Base-by-base conservation (phyloP, 306 rosid genomes). In the Ammopiptanthus mongolicus region DNA sequence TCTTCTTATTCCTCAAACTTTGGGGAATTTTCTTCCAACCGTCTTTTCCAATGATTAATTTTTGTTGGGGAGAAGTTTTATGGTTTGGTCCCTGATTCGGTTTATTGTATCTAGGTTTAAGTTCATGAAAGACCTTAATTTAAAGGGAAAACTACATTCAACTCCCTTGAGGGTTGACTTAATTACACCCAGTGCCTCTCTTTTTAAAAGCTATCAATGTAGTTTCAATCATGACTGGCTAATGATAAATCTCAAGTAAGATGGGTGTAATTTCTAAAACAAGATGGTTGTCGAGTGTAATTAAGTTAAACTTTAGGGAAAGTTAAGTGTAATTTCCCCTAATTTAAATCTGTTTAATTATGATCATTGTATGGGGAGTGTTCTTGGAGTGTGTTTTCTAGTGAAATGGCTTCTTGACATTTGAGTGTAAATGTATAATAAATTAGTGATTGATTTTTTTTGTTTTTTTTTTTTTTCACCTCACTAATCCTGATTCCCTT, bases 401-500 rank as follows among this genome's bases (percentile, higher is more conserved):
- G 13, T 65, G 53, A 21, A 65, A 5, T 42, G 36, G 34, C 37
- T 65, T 19, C 33, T 21, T 65, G 36, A 41, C 6, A 3, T 11
- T 11, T 0, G 15, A 4, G 5, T 41, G 47, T 41, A 7, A 28
- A 5, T 28, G 2, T 46, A 8, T 25, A 9, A 12, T 53, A 37
- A 7, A 37, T 37, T 37, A 37, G 42, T 5, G 5, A 10, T 65
- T 80, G 10, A 18, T 34, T 13, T 6, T 28, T 15, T 8, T 5
- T 4, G 1, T 15, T 8, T 5, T 4, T 2, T 17, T 48, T 34
- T 12, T 22, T 1, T 53, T 0, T 14, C 31, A 0, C 4, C 10
- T 28, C 19, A 14, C 83, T 80, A 56, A 74, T 70, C 11, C 31
- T 60, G 44, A 6, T 44, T 74, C 46, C 62, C 47, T 73, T 84